Evolutionary conservation across 2,329 filamentous ascomycete genomes (phyloP).

Genomic region (Colletotrichum siamense): DNA sequence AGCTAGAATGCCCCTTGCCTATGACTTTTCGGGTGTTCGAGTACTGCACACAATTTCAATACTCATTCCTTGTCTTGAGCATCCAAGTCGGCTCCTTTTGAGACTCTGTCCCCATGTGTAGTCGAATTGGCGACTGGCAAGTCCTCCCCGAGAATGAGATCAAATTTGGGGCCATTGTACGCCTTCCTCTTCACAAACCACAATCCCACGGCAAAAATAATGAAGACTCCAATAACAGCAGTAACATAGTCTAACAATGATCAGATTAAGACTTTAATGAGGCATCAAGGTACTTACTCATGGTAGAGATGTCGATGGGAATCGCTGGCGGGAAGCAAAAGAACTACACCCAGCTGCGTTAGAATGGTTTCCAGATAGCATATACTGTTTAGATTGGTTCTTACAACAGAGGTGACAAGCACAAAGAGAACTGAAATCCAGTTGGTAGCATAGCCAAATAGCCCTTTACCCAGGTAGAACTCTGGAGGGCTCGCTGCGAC

Average conservation of each 20-base stretch:
- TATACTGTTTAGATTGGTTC: not conserved
- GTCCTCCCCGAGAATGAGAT: constrained; percentile 2
- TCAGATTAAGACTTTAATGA: not conserved
- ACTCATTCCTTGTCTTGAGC: not conserved
- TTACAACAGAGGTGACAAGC: not conserved
- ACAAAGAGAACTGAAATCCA: constrained; percentile 2
- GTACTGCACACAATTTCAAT: not conserved
- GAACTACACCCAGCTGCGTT: not conserved
- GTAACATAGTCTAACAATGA: not conserved
- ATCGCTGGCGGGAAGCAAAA: constrained; percentile 14
- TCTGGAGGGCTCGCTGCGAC: constrained; percentile 21
- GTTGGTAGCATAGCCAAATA: not conserved
- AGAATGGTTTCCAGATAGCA: not conserved
- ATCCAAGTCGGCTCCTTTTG: not conserved
- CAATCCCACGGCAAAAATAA: not conserved
- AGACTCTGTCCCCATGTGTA: not conserved
- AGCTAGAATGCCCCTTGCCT: not conserved
- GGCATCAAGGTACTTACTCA: not conserved
- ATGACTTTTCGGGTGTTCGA: not conserved
- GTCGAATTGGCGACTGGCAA: not conserved
- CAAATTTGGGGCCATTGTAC: constrained; percentile 4
- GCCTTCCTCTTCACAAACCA: not conserved
- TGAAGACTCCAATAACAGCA: not conserved
- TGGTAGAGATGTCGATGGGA: not conserved
- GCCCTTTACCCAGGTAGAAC: not conserved